Evolutionary conservation across 2,329 filamentous ascomycete genomes (phyloP).

Genomic region (Diaporthe citriasiana): DNA sequence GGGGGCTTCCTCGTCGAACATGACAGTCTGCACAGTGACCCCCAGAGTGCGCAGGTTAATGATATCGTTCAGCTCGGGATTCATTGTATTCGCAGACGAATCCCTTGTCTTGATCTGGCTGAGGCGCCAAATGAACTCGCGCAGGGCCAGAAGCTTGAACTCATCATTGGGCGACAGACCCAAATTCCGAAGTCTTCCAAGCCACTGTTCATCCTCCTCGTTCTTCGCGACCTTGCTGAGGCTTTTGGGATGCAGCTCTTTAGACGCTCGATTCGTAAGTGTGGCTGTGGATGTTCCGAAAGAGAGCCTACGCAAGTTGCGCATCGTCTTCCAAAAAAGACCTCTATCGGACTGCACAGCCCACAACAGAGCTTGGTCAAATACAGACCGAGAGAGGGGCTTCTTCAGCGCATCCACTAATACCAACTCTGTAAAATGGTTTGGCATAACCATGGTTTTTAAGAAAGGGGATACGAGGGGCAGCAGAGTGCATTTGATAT

Average conservation of each 20-base stretch:
- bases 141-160: slow-evolving; percentile 85
- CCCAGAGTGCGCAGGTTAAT: slow-evolving; percentile 81
- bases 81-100: slow-evolving; percentile 53
- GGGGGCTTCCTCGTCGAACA: slow-evolving; percentile 85
- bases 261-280: slow-evolving; percentile 67
- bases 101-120: slow-evolving; percentile 78
- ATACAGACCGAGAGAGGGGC: slow-evolving; percentile 82
- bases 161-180: slow-evolving; percentile 89
- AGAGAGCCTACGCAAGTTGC: slow-evolving; percentile 73
- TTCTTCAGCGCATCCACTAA: slow-evolving; percentile 87
- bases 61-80: slow-evolving; percentile 73
- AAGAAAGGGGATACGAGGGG: slow-evolving; percentile 87
- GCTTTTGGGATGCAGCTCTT: slow-evolving; percentile 68
- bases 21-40: slow-evolving; percentile 88
- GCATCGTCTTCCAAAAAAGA: slow-evolving; percentile 86
- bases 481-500: slow-evolving; percentile 85
- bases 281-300: slow-evolving; percentile 75
- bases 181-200: slow-evolving; percentile 85
- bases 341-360: slow-evolving; percentile 85
- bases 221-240: slow-evolving; percentile 79
- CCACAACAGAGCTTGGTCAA: slow-evolving; percentile 91
- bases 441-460: slow-evolving; percentile 76
- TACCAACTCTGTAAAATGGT: slow-evolving; percentile 76
- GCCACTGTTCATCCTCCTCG: slow-evolving; percentile 94
- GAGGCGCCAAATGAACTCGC: slow-evolving; percentile 92